Percentiles rank a stretch among this genome's conserved stretches.
phyloP scores from a whole-genome alignment of 164 flowering plant genomes.

The Piper betle region DNA sequence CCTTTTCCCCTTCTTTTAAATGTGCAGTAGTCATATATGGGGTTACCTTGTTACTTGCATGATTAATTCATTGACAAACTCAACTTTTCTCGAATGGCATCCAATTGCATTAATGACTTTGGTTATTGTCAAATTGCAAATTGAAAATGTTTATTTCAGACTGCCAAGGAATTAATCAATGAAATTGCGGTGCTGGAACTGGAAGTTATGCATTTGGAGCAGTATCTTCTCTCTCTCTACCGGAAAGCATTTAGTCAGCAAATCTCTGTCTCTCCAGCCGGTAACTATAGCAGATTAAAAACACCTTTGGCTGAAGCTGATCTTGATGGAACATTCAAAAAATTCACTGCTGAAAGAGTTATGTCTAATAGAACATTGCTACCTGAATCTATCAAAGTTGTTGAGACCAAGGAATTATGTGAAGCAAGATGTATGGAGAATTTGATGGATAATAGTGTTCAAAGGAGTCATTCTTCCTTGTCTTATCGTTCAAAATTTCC shows the following conservation, averaged over 20 bases:
- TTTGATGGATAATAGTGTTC: conserved; percentile 40
- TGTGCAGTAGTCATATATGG: too few species aligned
- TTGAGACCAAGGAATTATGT: conserved; percentile 18
- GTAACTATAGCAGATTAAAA: conserved; percentile 21
- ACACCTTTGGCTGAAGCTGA: conserved; percentile 16
- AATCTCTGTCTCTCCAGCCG: conserved; percentile 23
- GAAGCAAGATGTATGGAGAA: conserved; percentile 20
- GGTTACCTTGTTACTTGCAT: too few species aligned
- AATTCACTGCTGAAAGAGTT: conserved; percentile 13
- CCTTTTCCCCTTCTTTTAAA: too few species aligned
- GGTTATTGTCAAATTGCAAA: too few species aligned
- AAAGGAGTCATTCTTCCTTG: conserved; percentile 68
- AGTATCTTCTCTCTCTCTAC: conserved; percentile 67
- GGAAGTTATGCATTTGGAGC: conserved; percentile 63
- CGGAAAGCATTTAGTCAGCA: conserved; percentile 63
- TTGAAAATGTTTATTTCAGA: neutral
- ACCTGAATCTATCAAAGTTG: conserved; percentile 9
- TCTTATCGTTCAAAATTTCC: conserved; percentile 44
- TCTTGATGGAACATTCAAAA: conserved; percentile 22
- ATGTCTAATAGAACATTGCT: conserved; percentile 12
- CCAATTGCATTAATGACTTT: too few species aligned
- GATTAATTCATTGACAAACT: too few species aligned
- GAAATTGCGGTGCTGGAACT: conserved; percentile 70
- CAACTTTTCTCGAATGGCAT: too few species aligned
- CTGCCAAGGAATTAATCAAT: conserved; percentile 37